Base-by-base conservation (phyloP, 176 grass and related monocot species). In the maize (Zea mays) region DNA sequence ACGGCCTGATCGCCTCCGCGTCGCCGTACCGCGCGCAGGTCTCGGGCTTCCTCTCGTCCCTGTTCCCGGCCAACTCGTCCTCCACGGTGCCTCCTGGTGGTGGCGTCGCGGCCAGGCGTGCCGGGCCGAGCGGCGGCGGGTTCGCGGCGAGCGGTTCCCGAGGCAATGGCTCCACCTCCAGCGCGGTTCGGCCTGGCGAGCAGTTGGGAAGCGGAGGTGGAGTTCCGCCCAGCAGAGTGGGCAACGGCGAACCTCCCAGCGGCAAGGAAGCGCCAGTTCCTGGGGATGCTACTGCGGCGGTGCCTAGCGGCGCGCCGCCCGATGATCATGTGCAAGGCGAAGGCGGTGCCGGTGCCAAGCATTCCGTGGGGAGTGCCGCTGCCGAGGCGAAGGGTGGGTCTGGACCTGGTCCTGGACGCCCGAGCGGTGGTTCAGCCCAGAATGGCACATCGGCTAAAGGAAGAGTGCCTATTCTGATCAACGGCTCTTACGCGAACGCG, bases 21-120 rank as follows among this genome's bases (percentile, higher is more conserved):
- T 85, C 92, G 33, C 76, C 92, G 20, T 89, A 89, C 73, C 80
- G 78, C 80, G 79, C 74, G 14, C 89, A 88, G 85, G 83, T 95
- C 19, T 92, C 92, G 4, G 78, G 72, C 3, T 76, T 90, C 73
- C 77, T 98, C 71, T 95, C 81, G 66, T 77, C 84, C 48, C 77
- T 94, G 54, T 88, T 92, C 73, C 86, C 89, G 15, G 75, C 81
- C 83, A 92, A 93, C 37, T 76, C 86, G n/a, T 78, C 88, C 69
- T 67, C 49, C 20, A 8, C 74, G 14, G 54, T 4, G 10, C 52
- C 81, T 70, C 75, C 75, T 13, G 55, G n/a, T 27, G 27, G 27
- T 16, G 39, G n/a, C 42, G 13, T 38, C 54, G 40, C 46, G 8
- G 17, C 46, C n/a, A 27, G 27, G 27, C 27, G 27, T 27, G 27